phyloP scores from a whole-genome alignment of 2,329 filamentous ascomycete species.

The Pezicula rhizophila region DNA sequence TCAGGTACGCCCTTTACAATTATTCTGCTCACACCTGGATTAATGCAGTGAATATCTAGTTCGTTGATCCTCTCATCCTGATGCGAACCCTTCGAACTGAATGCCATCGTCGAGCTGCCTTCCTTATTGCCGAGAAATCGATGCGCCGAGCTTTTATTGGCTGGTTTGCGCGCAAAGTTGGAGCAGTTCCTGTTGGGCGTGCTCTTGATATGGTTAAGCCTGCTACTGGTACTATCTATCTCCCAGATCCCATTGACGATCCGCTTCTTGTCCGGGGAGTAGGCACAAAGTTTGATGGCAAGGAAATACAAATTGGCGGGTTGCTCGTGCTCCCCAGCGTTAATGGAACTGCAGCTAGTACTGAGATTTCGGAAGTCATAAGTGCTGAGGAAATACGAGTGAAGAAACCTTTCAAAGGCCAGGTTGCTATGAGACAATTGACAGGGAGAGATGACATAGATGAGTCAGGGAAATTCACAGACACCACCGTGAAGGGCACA shows the following conservation, averaged over 20 bases:
- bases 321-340: slow-evolving; percentile 81
- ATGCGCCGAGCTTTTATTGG: slow-evolving; percentile 88
- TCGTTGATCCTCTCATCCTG: slow-evolving; percentile 89
- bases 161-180: slow-evolving; percentile 74
- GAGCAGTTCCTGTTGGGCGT: slow-evolving; percentile 86
- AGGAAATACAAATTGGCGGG: slow-evolving; percentile 69
- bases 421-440: slow-evolving; percentile 69
- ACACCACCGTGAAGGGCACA: slow-evolving; percentile 46
- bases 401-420: slow-evolving; percentile 81
- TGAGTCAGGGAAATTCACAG: slow-evolving; percentile 56
- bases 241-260: slow-evolving; percentile 81
- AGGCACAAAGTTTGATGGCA: slow-evolving; percentile 73
- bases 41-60: slow-evolving; percentile 43
- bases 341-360: slow-evolving; percentile 69
- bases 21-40: too few relatives aligned
- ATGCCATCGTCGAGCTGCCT: slow-evolving; percentile 80
- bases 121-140: slow-evolving; percentile 92
- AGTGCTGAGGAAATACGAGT: slow-evolving; percentile 75
- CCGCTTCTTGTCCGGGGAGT: slow-evolving; percentile 74
- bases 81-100: slow-evolving; percentile 84
- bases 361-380: slow-evolving; percentile 77
- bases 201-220: slow-evolving; percentile 84
- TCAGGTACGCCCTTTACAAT: slow-evolving; percentile 51
- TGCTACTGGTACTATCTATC: slow-evolving; percentile 73
- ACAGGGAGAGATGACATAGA: slow-evolving; percentile 73